phyloP scores from a whole-genome alignment of 495 filamentous ascomycete species.

The Penicillium daleae region DNA sequence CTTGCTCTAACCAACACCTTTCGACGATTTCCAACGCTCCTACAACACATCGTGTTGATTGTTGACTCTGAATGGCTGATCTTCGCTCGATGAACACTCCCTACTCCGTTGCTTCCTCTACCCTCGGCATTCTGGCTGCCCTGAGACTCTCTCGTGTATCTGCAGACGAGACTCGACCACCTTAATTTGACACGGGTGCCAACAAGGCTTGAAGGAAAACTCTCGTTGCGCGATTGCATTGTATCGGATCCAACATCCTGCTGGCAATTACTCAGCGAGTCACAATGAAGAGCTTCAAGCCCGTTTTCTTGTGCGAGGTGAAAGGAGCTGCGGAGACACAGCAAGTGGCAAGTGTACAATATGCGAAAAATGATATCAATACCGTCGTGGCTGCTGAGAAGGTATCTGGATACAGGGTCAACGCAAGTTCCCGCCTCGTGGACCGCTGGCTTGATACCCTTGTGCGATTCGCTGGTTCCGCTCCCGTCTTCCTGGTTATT shows the following conservation, averaged over 20 bases:
- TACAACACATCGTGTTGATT: background rate
- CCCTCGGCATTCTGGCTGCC: background rate
- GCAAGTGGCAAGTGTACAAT: constrained; percentile 7
- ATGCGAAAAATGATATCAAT: background rate
- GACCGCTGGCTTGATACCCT: constrained; percentile 40
- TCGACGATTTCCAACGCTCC: background rate
- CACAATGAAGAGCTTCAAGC: constrained; percentile 18
- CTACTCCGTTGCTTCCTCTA: background rate
- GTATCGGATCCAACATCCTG: constrained; percentile 2
- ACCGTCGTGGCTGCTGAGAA: constrained; percentile 9
- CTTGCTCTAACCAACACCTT: background rate
- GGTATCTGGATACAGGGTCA: constrained; percentile 22
- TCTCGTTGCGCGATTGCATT: background rate
- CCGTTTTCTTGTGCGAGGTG: constrained; percentile 23
- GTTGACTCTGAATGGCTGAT: constrained; percentile 1
- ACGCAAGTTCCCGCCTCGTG: constrained; percentile 24
- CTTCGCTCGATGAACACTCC: background rate
- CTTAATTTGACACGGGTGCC: background rate
- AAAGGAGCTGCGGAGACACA: constrained; percentile 30
- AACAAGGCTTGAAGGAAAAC: background rate
- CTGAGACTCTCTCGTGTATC: background rate
- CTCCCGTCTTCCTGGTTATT: constrained; percentile 32
- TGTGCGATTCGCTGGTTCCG: constrained; percentile 34
- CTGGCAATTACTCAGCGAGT: background rate
- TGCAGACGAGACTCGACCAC: constrained; percentile 1